These are phyloP conservation scores for Lachnellula arida DNA, from an alignment of 2,329 filamentous ascomycete species.

Conservation along the genomic window DNA sequence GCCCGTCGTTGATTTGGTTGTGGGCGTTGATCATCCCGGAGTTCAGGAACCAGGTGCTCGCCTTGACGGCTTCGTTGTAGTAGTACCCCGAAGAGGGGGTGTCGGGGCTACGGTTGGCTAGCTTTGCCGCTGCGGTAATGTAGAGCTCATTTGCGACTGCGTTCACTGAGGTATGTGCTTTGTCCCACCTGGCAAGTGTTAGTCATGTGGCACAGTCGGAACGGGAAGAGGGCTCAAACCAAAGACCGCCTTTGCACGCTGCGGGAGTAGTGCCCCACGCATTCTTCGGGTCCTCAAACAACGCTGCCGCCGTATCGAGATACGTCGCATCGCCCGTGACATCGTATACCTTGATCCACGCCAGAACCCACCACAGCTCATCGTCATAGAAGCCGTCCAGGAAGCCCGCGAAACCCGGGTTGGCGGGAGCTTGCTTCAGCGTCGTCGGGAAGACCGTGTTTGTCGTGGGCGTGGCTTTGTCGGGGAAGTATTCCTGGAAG, in stretches of 20 bases:
- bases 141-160: conserved; percentile 56
- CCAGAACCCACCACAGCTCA: conserved; percentile 61
- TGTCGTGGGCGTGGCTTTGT: conserved; percentile 13
- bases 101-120: conserved; percentile 53
- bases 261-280: conserved; percentile 39
- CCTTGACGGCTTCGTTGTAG: conserved; percentile 48
- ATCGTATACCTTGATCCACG: conserved; percentile 53
- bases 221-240: conserved; percentile 23
- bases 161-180: conserved; percentile 47
- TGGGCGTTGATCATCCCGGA: conserved; percentile 43
- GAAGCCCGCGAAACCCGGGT: conserved; percentile 38
- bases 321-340: conserved; percentile 48
- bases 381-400: conserved; percentile 55
- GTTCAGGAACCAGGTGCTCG: conserved; percentile 47
- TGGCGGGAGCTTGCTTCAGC: conserved; percentile 20
- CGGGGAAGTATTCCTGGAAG: conserved; percentile 31
- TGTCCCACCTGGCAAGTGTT: conserved; percentile 42
- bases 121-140: conserved; percentile 48
- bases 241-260: conserved; percentile 49
- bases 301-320: conserved; percentile 46
- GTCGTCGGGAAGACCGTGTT: conserved; percentile 23
- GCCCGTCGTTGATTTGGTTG: conserved; percentile 50
- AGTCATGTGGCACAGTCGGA: background rate
- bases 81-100: conserved; percentile 46
- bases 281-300: conserved; percentile 53